phyloP scores from a whole-genome alignment of 345 rosid species.

The Eucalyptus polybractea region DNA sequence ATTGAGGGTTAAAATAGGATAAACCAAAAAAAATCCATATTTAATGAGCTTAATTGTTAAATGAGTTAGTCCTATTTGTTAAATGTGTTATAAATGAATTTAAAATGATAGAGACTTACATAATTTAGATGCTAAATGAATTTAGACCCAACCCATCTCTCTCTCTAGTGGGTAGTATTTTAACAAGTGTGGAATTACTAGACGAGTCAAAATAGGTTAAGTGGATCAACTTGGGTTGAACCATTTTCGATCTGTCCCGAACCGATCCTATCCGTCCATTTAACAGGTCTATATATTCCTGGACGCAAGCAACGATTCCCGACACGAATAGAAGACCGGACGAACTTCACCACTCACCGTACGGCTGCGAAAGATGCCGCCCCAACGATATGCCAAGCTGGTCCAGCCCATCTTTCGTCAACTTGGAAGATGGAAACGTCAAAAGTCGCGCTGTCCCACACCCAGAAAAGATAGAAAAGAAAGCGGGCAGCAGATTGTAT shows the following conservation, averaged over 20 bases:
- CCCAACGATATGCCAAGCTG: background rate
- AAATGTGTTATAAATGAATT: too few relatives aligned
- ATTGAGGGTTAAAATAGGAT: fast-evolving
- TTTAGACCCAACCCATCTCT: background rate
- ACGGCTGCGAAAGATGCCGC: background rate
- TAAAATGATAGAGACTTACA: background rate
- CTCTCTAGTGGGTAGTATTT: too few relatives aligned
- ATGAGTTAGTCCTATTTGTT: too few relatives aligned
- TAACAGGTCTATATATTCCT: background rate
- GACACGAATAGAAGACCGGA: background rate
- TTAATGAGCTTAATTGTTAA: background rate
- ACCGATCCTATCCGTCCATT: background rate
- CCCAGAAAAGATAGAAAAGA: background rate
- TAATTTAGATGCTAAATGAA: fast-evolving
- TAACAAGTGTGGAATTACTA: fast-evolving
- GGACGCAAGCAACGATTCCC: background rate
- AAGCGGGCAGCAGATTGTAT: background rate
- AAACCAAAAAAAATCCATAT: background rate
- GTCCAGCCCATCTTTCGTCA: background rate
- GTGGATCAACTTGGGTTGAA: background rate
- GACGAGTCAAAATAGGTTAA: too few relatives aligned
- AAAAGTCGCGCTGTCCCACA: background rate
- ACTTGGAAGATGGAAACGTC: background rate
- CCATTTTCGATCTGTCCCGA: fast-evolving
- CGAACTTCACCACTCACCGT: background rate